phyloP scores from a whole-genome alignment of 1,139 yeast species.

The Geotrichum phurueaensis region DNA sequence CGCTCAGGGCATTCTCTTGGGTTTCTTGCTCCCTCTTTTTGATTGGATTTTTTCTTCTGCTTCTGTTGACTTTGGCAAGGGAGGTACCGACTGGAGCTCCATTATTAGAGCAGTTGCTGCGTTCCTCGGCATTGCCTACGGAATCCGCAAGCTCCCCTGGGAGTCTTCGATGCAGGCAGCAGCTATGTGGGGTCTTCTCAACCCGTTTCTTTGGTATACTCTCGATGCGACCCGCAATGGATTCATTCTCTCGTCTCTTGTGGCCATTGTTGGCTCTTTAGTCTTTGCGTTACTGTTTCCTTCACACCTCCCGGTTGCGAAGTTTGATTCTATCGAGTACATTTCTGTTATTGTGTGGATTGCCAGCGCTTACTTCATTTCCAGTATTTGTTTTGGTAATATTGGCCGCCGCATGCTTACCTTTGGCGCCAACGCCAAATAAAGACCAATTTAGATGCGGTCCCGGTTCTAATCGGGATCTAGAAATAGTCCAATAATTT shows the following conservation, averaged over 20 bases:
- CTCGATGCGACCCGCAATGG: constrained; percentile 73
- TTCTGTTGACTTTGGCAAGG: constrained; percentile 21
- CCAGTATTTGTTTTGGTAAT: constrained; percentile 64
- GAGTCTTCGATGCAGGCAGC: constrained; percentile 69
- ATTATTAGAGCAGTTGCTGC: constrained; percentile 63
- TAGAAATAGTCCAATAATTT: background rate
- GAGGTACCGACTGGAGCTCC: constrained; percentile 38
- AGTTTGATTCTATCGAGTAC: constrained; percentile 23
- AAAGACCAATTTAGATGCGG: background rate
- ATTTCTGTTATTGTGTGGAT: constrained; percentile 42
- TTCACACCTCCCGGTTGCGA: constrained; percentile 26
- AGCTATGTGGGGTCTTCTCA: constrained; percentile 65
- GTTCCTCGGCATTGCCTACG: constrained; percentile 76
- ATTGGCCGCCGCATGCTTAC: constrained; percentile 50
- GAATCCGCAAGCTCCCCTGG: constrained; percentile 79
- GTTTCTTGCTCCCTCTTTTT: constrained; percentile 55
- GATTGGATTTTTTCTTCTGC: constrained; percentile 44
- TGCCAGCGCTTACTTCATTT: constrained; percentile 62
- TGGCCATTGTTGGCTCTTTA: constrained; percentile 31
- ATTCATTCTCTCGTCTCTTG: constrained; percentile 37
- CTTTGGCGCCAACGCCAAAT: constrained; percentile 14
- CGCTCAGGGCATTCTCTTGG: constrained; percentile 57
- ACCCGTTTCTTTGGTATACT: constrained; percentile 74
- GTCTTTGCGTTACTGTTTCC: constrained; percentile 32
- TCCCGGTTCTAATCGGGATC: background rate